Conservation (phyloP, 495 filamentous ascomycete genomes). For the Lasiosphaeria ovina region DNA sequence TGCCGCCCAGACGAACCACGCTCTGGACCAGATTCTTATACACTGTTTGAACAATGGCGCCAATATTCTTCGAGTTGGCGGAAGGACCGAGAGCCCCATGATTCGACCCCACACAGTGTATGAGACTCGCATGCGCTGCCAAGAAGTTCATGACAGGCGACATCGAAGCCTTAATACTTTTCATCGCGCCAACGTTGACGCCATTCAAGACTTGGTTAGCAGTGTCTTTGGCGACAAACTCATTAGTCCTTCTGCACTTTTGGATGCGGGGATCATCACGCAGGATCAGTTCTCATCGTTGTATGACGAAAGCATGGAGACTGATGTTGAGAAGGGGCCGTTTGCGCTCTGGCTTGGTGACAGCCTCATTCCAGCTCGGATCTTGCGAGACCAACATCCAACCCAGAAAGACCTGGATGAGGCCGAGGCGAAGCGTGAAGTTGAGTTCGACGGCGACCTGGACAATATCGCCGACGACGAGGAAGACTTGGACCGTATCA, state of each 20-base stretch:
- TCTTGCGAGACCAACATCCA: constrained; percentile 16
- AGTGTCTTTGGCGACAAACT: constrained; percentile 52
- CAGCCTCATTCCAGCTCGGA: constrained; percentile 29
- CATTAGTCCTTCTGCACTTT: constrained; percentile 46
- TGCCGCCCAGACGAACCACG: constrained; percentile 89
- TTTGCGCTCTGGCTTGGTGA: constrained; percentile 65
- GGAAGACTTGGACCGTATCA: constrained; percentile 35
- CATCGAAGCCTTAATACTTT: constrained; percentile 23
- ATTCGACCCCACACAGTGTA: constrained; percentile 66
- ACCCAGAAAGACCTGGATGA: constrained; percentile 29
- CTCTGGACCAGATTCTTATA: constrained; percentile 78
- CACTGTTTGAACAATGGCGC: constrained; percentile 64
- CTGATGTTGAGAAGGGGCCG: constrained; percentile 40
- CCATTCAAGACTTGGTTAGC: constrained; percentile 45
- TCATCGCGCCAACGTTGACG: constrained; percentile 25
- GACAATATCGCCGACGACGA: constrained; percentile 42
- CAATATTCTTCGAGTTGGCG: constrained; percentile 76
- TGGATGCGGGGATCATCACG: constrained; percentile 57
- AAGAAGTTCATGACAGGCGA: constrained; percentile 17
- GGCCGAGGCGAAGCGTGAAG: constrained; percentile 31
- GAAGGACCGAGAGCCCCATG: constrained; percentile 61
- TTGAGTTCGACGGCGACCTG: constrained; percentile 36
- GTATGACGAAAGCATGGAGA: constrained; percentile 53
- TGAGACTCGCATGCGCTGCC: constrained; percentile 48
- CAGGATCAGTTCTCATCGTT: constrained; percentile 62